A percentile compares a stretch with the other conserved stretches of the same genome.
phyloP scores from a whole-genome alignment of 2,329 filamentous ascomycete species.

The Neonectria punicea region DNA sequence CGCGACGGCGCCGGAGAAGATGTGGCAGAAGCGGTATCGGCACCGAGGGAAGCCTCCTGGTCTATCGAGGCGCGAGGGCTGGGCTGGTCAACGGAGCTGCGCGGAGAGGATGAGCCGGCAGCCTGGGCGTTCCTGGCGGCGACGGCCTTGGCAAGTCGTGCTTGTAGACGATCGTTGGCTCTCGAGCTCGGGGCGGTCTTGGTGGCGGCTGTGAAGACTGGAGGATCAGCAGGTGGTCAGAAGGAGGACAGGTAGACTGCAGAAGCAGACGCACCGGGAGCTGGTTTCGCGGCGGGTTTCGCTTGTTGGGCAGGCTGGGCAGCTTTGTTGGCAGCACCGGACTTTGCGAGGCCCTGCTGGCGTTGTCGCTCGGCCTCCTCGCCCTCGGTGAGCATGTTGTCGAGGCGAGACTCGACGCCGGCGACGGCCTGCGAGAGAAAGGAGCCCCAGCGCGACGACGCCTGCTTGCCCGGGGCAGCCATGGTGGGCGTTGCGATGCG shows the following conservation, averaged over 20 bases:
- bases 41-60: conserved; percentile 32
- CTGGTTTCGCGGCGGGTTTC: conserved; percentile 35
- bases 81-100: conserved; percentile 50
- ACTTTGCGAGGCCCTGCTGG: conserved; percentile 5
- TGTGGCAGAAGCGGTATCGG: conserved; percentile 31
- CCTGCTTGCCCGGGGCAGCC: conserved; percentile 60
- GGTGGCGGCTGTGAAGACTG: conserved; percentile 53
- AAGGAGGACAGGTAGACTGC: not conserved
- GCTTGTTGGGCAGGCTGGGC: conserved; percentile 3
- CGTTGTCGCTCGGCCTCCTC: conserved; percentile 54
- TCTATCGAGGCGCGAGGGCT: conserved; percentile 45
- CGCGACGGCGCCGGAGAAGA: conserved; percentile 17
- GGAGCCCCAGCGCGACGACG: conserved; percentile 75
- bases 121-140: conserved; percentile 69
- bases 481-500: conserved; percentile 46
- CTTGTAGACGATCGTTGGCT: conserved; percentile 85
- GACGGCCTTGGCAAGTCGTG: conserved; percentile 87
- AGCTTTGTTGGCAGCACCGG: conserved; percentile 18
- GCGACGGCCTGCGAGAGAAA: conserved; percentile 92
- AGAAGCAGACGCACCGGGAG: conserved; percentile 43
- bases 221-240: conserved; percentile 9
- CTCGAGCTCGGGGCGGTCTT: conserved; percentile 72
- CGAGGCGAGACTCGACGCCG: conserved; percentile 91
- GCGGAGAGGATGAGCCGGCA: conserved; percentile 42
- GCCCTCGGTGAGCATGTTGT: conserved; percentile 89